Evolutionary conservation across 345 rosid genomes (phyloP).

Genomic region (Euphorbia tirucalli): DNA sequence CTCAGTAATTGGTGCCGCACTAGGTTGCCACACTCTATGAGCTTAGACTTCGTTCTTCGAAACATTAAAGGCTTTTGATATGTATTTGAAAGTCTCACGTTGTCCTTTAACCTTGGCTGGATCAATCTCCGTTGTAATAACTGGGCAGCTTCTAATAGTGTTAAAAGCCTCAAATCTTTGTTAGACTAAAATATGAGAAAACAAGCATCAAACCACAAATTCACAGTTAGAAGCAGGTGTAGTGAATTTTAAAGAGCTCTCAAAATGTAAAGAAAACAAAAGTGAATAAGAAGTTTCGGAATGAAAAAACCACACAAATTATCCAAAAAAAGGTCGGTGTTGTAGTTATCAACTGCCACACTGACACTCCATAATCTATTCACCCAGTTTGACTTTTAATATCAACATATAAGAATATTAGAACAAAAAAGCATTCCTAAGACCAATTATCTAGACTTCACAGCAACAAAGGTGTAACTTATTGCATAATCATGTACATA

Average conservation of each 20-base stretch:
- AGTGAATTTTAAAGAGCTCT: neutral
- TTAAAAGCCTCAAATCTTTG: neutral
- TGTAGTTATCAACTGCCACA: neutral
- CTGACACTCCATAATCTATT: neutral
- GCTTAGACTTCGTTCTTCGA: conserved; percentile 68
- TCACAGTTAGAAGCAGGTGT: neutral
- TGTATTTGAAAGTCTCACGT: conserved; percentile 48
- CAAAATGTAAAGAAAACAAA: neutral
- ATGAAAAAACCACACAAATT: no score
- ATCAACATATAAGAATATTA: neutral
- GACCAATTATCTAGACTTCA: neutral
- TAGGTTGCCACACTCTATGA: no score
- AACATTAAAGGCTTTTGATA: conserved; percentile 83
- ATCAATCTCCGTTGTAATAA: conserved; percentile 32
- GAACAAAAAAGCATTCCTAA: neutral
- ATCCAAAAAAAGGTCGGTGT: no score
- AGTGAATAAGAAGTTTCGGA: no score
- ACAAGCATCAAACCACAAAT: neutral
- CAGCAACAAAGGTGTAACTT: neutral
- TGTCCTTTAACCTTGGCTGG: conserved; percentile 40
- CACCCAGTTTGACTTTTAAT: neutral
- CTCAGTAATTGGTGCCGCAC: conserved; percentile 77
- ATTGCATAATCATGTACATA: no score
- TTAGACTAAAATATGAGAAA: neutral
- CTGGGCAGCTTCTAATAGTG: no score